Base-by-base conservation (phyloP, 345 rosid species). In the Acer campestre region DNA sequence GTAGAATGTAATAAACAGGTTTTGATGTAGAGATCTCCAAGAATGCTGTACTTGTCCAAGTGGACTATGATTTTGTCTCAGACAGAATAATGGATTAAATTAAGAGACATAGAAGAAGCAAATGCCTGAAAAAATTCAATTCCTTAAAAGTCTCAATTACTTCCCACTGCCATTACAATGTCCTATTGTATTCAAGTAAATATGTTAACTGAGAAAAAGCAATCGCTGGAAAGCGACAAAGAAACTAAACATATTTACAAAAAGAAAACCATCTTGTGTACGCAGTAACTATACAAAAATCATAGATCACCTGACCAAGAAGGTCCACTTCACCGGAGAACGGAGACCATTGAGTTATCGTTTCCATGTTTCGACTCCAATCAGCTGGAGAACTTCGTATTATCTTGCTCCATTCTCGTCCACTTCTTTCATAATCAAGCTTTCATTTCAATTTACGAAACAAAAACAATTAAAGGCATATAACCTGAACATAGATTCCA, bases 321-420 rank as follows among this genome's bases (percentile, higher is more conserved):
- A 95, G 90, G 77, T 93, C 98, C 20, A 73, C 85, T 86, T 95
- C 95, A 78, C 85, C 88, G 6, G 90, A 85, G 80, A 90, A 93
- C 23, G 98, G 98, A 72, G 98, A 93, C 98, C 98, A 95, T 29
- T 86, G 88, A 74, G 85, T 48, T 51, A 93, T 88, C 13, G 97
- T 89, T 78, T 89, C 91, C 63, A 86, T 80, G 81, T 90, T 95
- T 82, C 69, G 89, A 71, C 78, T 68, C 98, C 97, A 95, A 83
- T 90, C 98, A 74, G 29, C 67, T 25, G 69, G 61, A 73, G 95
- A 83, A 79, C 84, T 83, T 63, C 95, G 88, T 31, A 69, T 23
- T 71, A 90, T 78, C 84, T 81, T 85, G 75, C 77, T 85, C 95
- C 97, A 95, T 63, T 85, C 90, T n/a, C 27, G 48, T 51, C 73